Conservation (phyloP, 2,329 filamentous ascomycete species). For the Nemania diffusa region DNA sequence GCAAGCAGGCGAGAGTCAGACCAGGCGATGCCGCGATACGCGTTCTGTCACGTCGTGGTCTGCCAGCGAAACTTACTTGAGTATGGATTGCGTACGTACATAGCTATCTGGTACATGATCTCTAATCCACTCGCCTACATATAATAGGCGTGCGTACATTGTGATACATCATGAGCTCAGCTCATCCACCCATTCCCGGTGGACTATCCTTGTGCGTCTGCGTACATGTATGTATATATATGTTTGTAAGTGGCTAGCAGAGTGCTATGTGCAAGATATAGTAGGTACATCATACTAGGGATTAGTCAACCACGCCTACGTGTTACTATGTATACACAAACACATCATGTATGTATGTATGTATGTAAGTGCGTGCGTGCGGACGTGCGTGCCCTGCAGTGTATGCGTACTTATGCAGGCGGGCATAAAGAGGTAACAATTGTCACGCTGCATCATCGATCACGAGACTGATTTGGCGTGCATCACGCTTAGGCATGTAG, state of each 20-base stretch:
- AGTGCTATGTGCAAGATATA: neutral
- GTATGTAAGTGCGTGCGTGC: constrained; percentile 1
- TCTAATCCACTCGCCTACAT: constrained; percentile 11
- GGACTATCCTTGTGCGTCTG: neutral
- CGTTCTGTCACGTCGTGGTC: constrained; percentile 1
- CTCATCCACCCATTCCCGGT: neutral
- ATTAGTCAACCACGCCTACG: constrained; percentile 5
- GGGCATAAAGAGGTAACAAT: constrained; percentile 10
- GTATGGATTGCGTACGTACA: neutral
- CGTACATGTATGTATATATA: neutral
- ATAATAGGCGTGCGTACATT: neutral
- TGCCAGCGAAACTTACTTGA: neutral
- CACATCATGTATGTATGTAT: neutral
- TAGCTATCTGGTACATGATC: neutral
- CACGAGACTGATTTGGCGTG: constrained; percentile 33
- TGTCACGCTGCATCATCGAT: constrained; percentile 30
- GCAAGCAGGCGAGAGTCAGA: neutral
- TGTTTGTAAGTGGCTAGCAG: neutral
- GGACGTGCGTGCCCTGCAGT: constrained; percentile 2
- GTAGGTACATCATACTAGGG: neutral
- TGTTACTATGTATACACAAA: neutral
- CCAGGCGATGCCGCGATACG: constrained; percentile 17
- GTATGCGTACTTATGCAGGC: constrained; percentile 1
- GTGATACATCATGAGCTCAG: constrained; percentile 11
- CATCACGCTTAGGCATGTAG: constrained; percentile 16